Evolutionary conservation across 2,329 filamentous ascomycete species (phyloP), one percentile per base, ranked within the genome.

Genomic region (Aspergillus sergii): DNA sequence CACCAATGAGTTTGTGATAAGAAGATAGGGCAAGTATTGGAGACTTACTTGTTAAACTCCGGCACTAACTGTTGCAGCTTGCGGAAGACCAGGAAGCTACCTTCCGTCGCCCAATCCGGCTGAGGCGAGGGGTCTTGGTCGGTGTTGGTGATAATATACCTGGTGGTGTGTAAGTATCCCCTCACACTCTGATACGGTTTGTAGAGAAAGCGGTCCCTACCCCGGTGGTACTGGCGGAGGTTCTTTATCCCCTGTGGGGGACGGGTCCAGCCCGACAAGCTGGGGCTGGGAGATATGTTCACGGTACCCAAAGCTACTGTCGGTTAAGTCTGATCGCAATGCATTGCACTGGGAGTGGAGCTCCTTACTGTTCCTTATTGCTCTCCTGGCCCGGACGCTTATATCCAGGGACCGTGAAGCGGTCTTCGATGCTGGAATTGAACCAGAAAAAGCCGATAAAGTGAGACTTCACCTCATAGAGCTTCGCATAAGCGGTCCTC

Each of bases 41-140:
- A 23, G 19, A 32, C 64, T 26, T 66, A 72, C 71, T 60, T 62
- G 6, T 83, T 69, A 55, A 81, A 83, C 53, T 82, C 81, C 1
- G 78, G 80, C 7, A 83, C 81, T 5, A 80, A 74, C 63, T 83
- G 80, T 58, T 77, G 72, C 3, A 83, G 73, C 53, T 82, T 78
- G 14, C 80, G 79, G 67, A 83, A 80, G 34, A 74, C 78, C 11
- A 83, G 71, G 61, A 81, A 81, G 65, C 79, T 82, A 5, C 81
- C 80, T 56, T 83, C 80, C 2, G 76, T 68, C 32, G 80, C 78
- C 81, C 80, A 83, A 1, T 45, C 23, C 3, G 68, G 68, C 61
- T 50, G 79, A 72, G 12, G 69, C 67, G 30, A 62, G 14, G 63
- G 60, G 60, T 81, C 79, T 12, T 78, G 78, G 1, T 76, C 71